Base-by-base conservation (phyloP, 2,329 filamentous ascomycete genomes). In the Stagonosporopsis cucurbitacearum region DNA sequence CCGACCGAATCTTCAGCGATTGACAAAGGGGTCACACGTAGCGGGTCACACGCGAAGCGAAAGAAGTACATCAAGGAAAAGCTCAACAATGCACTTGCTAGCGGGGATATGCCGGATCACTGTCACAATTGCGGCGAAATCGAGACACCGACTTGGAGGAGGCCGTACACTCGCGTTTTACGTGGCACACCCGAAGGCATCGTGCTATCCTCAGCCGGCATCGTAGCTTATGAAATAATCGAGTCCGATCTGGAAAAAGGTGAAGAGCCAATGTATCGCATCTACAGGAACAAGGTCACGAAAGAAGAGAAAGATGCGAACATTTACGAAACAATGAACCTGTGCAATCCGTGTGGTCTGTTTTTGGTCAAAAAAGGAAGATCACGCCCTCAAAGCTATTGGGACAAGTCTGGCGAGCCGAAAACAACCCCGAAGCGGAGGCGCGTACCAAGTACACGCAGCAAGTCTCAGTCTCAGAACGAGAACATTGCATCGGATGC, bases 301-400 rank as follows among this genome's bases (percentile, higher is more conserved):
- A 78, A 81, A 3, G 86, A 89, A 44, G 87, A 90, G 71, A 88
- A 87, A 72, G 82, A 83, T 59, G 62, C 69, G 51, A 64, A 72
- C 12, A 70, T 72, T 36, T 97, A 90, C 81, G 84, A 83, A 40
- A 85, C 91, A 65, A 84, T 91, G 52, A 82, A 90, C 25, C 84
- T 98, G 33, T 99, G 95, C 81, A 99, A 99, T 73, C 92, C 94
- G 55, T 99, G 95, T 73, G 95, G 95, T 17, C 87, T 99, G 37
- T 99, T 92, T 92, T 88, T 99, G 65, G 87, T 88, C 58, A 98
- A 97, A 70, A 92, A 89, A 75, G 92, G 90, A 69, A 83, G 80
- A 22, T 95, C 96, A 80, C 88, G 95, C 8, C 95, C 95, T 2
- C 81, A 86, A 50, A 87, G 94, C 58, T 87, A 88, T 62, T 99